Evolutionary conservation across 148 eudicot species (phyloP), one percentile per base, ranked within the genome.

Genomic region (Simmondsia chinensis): DNA sequence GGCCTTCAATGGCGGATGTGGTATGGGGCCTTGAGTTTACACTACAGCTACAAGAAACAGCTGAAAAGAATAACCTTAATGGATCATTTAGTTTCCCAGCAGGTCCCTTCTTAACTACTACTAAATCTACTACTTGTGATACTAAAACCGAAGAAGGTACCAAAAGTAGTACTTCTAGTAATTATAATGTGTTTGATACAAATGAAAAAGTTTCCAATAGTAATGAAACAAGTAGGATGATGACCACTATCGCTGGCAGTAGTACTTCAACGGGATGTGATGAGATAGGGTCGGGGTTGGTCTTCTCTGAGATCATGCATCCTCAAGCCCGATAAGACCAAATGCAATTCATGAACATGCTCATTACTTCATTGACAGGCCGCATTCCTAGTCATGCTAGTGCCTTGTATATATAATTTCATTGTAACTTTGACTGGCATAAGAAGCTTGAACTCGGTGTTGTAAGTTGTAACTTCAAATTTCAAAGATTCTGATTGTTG

Each of bases 1-100:
- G 77, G 54, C 82, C 77, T 4, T 31, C 69, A 0, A 75, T 75
- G 77, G 59, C 31, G 12, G 77, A 68, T 33, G 51, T 71, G 4
- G 66, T 76, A 2, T 40, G 66, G 72, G 59, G 60, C 16, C 58
- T 76, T 4, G 68, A 76, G 33, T 60, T 67, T 15, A 69, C 63
- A 3, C 43, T 67, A 19, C 39, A 59, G 48, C 61, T 66, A 11
- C 80, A 70, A 48, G 43, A 58, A 36, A 48, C 60, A 1, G 64
- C 66, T 22, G 67, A 59, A 11, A 24, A 39, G 1, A 33, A 20
- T 12, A 36, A 20, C 6, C 18, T 2, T 13, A 8, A 3, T 19
- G 9, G 38, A 26, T n/a, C 9, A 11, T 16, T 17, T 32, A 38
- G 2, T 20, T 13, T 23, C 25, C 14, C 46, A n/a, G 10, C 2